A percentile compares a stretch with the other conserved stretches of the same genome.
Conservation (phyloP, 305 asterid genomes). For the Withania somnifera region DNA sequence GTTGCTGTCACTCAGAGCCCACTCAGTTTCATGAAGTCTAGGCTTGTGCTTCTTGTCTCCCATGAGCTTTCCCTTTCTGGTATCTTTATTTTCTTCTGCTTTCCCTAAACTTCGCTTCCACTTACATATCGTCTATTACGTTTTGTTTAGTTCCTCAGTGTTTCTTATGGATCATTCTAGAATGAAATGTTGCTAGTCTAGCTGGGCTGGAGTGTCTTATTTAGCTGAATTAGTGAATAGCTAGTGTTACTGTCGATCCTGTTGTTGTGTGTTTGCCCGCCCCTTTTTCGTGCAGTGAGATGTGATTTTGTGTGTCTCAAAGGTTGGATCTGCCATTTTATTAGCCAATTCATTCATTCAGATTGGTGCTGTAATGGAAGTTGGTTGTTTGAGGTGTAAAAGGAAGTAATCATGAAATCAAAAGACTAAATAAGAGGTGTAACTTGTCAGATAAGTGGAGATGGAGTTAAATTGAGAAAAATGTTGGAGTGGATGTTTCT, state of each 20-base stretch:
- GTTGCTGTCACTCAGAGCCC: constrained; percentile 29
- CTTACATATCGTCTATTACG: neutral
- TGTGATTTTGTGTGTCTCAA: neutral
- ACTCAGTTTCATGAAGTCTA: constrained; percentile 78
- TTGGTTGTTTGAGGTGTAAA: neutral
- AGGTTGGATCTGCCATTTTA: neutral
- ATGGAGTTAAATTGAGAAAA: no score
- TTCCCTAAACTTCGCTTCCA: neutral
- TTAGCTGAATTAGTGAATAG: neutral
- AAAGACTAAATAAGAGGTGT: no score
- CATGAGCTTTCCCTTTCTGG: constrained; percentile 98
- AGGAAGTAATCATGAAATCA: no score
- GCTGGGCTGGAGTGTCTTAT: neutral
- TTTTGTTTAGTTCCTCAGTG: neutral
- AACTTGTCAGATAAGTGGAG: no score
- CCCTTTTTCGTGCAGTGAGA: neutral
- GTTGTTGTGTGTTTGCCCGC: neutral
- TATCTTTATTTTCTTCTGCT: constrained; percentile 7
- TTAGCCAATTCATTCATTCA: neutral
- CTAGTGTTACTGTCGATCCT: neutral
- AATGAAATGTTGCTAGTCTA: neutral
- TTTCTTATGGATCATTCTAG: neutral
- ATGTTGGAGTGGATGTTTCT: no score
- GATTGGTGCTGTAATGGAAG: neutral
- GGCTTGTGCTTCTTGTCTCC: constrained; percentile 76